phyloP scores from a whole-genome alignment of 768 basidiomycete species.

The Tylopilus plumbeoviolaceoides region DNA sequence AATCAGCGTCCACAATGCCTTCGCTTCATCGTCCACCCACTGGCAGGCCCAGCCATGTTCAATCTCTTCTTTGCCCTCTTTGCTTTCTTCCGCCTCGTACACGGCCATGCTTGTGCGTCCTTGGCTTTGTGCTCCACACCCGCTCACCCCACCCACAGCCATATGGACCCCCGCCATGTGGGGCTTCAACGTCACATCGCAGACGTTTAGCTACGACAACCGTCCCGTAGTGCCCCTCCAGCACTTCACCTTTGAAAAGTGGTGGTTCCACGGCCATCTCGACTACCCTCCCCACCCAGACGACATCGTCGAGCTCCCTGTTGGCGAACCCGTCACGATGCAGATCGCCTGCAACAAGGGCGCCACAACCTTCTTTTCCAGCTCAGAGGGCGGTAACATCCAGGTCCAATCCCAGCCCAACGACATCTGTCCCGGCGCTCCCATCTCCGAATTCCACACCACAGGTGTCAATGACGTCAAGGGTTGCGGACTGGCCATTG shows the following conservation, averaged over 20 bases:
- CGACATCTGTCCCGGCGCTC: conserved; percentile 48
- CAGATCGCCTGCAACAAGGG: conserved; percentile 60
- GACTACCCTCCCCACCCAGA: conserved; percentile 50
- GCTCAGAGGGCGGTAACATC: conserved; percentile 50
- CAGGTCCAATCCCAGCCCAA: conserved; percentile 45
- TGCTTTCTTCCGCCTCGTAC: conserved; percentile 4
- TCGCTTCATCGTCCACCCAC: not conserved
- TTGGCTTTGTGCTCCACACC: too few species aligned
- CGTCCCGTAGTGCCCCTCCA: conserved; percentile 47
- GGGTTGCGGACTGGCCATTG: conserved; percentile 69
- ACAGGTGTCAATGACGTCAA: conserved; percentile 48
- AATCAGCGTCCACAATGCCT: too few species aligned
- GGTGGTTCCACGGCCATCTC: conserved; percentile 66
- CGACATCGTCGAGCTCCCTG: conserved; percentile 58
- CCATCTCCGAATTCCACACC: conserved; percentile 49
- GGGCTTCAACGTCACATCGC: conserved; percentile 61
- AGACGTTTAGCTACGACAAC: conserved; percentile 58
- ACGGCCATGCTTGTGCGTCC: conserved; percentile 18
- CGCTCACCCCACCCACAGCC: conserved; percentile 30
- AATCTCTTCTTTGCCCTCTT: not conserved
- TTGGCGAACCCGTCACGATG: conserved; percentile 48
- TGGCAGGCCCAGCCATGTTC: conserved; percentile 23
- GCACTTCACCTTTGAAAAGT: conserved; percentile 38
- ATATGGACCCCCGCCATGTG: conserved; percentile 57
- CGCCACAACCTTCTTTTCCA: conserved; percentile 53